phyloP scores from a whole-genome alignment of 768 basidiomycete species.

The Boletus tylopilopsis region DNA sequence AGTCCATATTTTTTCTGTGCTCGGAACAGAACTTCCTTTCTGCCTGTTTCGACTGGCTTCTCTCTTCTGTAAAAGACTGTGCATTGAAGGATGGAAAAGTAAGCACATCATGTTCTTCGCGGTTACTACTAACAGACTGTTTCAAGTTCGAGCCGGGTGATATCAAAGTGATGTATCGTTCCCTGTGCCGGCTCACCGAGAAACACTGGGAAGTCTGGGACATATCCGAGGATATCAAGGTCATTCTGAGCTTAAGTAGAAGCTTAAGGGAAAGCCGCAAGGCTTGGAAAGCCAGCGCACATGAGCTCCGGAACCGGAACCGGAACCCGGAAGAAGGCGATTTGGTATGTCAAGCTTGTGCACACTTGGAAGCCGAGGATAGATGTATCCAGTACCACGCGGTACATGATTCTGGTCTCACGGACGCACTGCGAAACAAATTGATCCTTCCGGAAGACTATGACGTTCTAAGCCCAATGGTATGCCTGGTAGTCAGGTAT shows the following conservation, averaged over 20 bases:
- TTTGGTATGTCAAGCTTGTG: not conserved
- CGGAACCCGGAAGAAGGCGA: not conserved
- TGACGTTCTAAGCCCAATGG: not conserved
- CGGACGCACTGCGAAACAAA: not conserved
- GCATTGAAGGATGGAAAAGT: accelerated
- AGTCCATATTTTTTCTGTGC: too few species aligned
- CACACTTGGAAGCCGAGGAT: not conserved
- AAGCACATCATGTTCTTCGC: not conserved
- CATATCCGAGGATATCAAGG: not conserved
- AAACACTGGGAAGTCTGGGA: not conserved
- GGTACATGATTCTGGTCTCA: not conserved
- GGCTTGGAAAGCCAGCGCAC: not conserved
- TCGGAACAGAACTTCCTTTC: too few species aligned
- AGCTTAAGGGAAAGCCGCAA: not conserved
- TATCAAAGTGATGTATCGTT: not conserved
- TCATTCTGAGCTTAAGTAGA: not conserved
- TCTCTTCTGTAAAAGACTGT: not conserved
- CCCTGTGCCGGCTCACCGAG: not conserved
- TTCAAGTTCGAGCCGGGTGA: not conserved
- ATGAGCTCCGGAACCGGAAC: not conserved
- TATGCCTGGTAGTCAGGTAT: not conserved
- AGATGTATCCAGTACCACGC: not conserved
- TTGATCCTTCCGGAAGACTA: not conserved
- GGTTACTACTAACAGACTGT: not conserved
- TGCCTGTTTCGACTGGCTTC: conserved; percentile 2